phyloP scores from a whole-genome alignment of 2,329 filamentous ascomycete genomes.

The Fusarium algeriense region DNA sequence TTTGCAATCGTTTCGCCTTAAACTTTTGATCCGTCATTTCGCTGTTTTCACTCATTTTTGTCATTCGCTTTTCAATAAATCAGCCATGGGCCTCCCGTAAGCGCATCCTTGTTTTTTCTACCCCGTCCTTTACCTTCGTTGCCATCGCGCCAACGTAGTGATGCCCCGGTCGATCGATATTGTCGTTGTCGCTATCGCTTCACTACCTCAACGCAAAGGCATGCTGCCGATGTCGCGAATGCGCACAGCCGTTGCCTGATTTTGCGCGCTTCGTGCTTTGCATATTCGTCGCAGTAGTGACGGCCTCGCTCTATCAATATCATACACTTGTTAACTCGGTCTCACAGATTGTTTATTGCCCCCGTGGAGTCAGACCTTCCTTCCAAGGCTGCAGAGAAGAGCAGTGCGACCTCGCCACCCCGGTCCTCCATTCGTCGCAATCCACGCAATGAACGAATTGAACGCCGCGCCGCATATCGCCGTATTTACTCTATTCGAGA shows the following conservation, averaged over 20 bases:
- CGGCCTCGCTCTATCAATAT: constrained; percentile 13
- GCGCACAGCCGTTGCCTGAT: constrained; percentile 26
- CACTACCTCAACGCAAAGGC: constrained; percentile 32
- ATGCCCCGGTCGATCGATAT: constrained; percentile 43
- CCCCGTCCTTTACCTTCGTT: constrained; percentile 20
- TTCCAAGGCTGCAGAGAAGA: constrained; percentile 52
- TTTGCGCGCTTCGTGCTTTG: constrained; percentile 22
- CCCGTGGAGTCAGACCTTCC: constrained; percentile 60
- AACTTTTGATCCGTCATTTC: background rate
- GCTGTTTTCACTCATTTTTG: constrained; percentile 13
- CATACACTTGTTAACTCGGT: constrained; percentile 33
- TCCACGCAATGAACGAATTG: constrained; percentile 49
- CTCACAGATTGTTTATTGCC: constrained; percentile 59
- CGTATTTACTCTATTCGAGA: constrained; percentile 48
- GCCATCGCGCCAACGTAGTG: constrained; percentile 39
- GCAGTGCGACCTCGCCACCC: constrained; percentile 46
- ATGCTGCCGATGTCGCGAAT: constrained; percentile 32
- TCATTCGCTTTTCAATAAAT: constrained; percentile 27
- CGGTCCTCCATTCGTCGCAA: constrained; percentile 58
- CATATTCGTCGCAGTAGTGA: constrained; percentile 26
- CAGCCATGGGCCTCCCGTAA: constrained; percentile 63
- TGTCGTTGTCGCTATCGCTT: constrained; percentile 34
- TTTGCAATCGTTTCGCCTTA: background rate
- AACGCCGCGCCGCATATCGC: constrained; percentile 49
- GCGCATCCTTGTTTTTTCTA: constrained; percentile 47